Conservation (phyloP, 192 early-diverging fungal genomes). For the Radiomyces spectabilis region DNA sequence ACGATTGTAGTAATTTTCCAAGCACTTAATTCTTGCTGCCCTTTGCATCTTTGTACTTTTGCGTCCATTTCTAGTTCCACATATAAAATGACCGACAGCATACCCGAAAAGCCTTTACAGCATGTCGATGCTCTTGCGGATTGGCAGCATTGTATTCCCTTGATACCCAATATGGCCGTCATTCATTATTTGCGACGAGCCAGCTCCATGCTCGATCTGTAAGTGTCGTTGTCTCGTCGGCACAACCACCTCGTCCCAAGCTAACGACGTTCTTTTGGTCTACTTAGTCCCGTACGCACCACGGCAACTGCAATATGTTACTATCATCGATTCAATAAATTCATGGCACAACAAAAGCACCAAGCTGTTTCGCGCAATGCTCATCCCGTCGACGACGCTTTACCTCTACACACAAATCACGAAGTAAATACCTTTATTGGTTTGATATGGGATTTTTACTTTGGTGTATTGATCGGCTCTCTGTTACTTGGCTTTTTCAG, state of each 20-base stretch:
- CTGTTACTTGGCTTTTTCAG: slow-evolving; percentile 28
- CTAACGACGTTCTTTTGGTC: background rate
- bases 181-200: slow-evolving; percentile 24
- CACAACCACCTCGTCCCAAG: background rate
- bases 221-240: background rate
- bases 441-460: background rate
- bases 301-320: slow-evolving; percentile 41
- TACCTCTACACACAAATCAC: slow-evolving; percentile 10
- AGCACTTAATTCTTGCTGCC: too few relatives aligned
- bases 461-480: slow-evolving; percentile 13
- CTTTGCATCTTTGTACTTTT: too few relatives aligned
- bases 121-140: too few relatives aligned
- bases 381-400: background rate
- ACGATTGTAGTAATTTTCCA: too few relatives aligned
- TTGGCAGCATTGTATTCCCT: too few relatives aligned
- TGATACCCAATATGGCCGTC: slow-evolving; percentile 8
- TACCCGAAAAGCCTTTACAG: too few relatives aligned
- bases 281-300: slow-evolving; percentile 34
- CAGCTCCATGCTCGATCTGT: slow-evolving; percentile 28
- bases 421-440: slow-evolving; percentile 6
- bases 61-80: too few relatives aligned
- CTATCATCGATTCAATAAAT: slow-evolving; percentile 41
- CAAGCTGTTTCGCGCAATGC: slow-evolving; percentile 5
- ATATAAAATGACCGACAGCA: too few relatives aligned
- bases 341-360: slow-evolving; percentile 27